Base-by-base conservation (phyloP, 768 basidiomycete species). In the Mycena amicta region DNA sequence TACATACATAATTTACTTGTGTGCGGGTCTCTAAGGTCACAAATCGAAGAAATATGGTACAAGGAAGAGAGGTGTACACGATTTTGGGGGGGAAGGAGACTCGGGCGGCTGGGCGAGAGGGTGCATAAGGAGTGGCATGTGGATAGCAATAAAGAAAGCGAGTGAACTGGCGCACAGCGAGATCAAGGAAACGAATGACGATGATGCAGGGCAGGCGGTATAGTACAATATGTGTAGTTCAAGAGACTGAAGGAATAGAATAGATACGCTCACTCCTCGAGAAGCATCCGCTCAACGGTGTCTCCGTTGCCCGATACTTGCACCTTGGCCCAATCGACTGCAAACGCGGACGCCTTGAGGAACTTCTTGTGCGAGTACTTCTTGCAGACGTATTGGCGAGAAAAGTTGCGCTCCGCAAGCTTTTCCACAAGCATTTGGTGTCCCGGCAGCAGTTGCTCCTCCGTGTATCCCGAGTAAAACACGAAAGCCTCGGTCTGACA, bases 291-390 rank as follows among this genome's bases (percentile, higher is more conserved):
- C 66, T 80, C 80, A 27, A 71, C 66, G 43, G 67, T 66, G 47
- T 74, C 73, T 56, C 67, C 77, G 52, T 67, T 71, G 66, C 47
- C 47, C 47, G 47, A 25, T 5, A 76, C 64, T 69, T 85, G 80
- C 39, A 71, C 74, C 65, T 77, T 83, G 43, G 89, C 88, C 88
- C 88, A 90, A 55, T 89, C 83, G 68, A 90, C 80, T 41, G 90
- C 90, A 68, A 86, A 92, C 37, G 83, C 72, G 20, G 89, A 88
- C 28, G 90, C 96, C 74, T 96, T 93, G 71, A 98, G 86, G 84
- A 97, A 98, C 75, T 94, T 95, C 87, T 95, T 97, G 82, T 92
- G 85, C 45, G 93, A 87, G 74, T 98, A 99, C 79, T 99, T 98
- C 80, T 90, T 90, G 85, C 86, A 95, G 37, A 95, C 89, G 74